Evolutionary conservation across 345 rosid genomes (phyloP).

Genomic region (Brassica incana): DNA sequence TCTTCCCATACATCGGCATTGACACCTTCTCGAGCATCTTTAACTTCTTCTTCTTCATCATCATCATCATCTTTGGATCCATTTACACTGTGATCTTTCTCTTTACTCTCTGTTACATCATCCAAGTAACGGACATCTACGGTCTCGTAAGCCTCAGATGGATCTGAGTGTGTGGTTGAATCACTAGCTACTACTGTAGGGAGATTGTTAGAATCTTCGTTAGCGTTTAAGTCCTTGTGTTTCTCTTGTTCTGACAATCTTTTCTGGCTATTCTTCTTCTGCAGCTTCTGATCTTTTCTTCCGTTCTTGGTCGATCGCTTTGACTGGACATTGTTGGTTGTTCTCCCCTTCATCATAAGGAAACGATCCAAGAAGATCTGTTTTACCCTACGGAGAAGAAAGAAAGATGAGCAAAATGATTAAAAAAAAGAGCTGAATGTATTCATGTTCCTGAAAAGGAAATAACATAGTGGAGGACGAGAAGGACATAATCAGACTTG

Average conservation of each 20-base stretch:
- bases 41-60: constrained; percentile 35
- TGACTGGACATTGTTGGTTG: constrained; percentile 50
- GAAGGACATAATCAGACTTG: constrained; percentile 24
- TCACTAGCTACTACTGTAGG: constrained; percentile 45
- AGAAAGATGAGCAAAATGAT: background rate
- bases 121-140: constrained; percentile 65
- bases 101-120: constrained; percentile 50
- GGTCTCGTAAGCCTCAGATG: constrained; percentile 55
- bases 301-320: constrained; percentile 56
- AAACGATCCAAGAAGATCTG: constrained; percentile 6
- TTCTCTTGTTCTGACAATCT: constrained; percentile 45
- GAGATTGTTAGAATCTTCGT: constrained; percentile 38
- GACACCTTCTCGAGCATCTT: background rate
- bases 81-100: constrained; percentile 30
- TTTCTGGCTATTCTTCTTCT: constrained; percentile 50
- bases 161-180: constrained; percentile 55
- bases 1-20: constrained; percentile 51
- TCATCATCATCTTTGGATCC: constrained; percentile 39
- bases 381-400: constrained; percentile 20
- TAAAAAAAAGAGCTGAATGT: constrained; percentile 20
- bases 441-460: constrained; percentile 23
- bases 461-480: constrained; percentile 26
- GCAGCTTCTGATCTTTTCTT: constrained; percentile 52
- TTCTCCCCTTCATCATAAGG: constrained; percentile 52
- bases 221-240: constrained; percentile 39